Conservation (phyloP, 352 stramenopile genomes). For the Phytopythium cucurbitacearum region DNA sequence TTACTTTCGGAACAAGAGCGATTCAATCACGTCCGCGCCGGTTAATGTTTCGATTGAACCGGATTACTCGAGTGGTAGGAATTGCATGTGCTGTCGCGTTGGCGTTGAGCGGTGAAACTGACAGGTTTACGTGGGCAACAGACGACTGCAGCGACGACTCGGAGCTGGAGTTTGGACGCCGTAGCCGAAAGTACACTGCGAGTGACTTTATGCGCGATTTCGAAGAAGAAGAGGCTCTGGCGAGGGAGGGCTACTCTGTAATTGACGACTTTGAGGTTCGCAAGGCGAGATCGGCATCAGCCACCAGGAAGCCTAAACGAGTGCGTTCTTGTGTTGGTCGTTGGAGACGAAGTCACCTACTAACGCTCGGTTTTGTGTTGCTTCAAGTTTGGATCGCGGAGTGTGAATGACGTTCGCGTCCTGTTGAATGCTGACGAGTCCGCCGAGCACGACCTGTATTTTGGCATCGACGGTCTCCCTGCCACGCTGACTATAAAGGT, state of each 20-base stretch:
- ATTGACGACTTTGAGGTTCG: constrained; percentile 11
- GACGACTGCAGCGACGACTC: constrained; percentile 49
- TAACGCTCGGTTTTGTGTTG: no score
- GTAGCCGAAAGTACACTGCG: constrained; percentile 64
- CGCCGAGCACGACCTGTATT: constrained; percentile 46
- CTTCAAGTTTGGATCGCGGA: background rate
- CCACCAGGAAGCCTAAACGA: constrained; percentile 13
- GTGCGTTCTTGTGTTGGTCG: constrained; percentile 4
- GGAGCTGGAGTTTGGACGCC: constrained; percentile 21
- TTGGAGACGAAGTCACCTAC: background rate
- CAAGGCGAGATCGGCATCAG: constrained; percentile 14
- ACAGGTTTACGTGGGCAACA: constrained; percentile 3
- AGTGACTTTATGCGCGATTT: constrained; percentile 82
- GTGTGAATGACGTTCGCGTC: constrained; percentile 24
- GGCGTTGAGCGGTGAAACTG: background rate
- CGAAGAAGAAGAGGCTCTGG: constrained; percentile 53
- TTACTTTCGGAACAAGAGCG: constrained; percentile 50
- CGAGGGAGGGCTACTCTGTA: constrained; percentile 19
- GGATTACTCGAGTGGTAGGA: constrained; percentile 5
- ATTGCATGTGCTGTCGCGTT: background rate
- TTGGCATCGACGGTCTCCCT: constrained; percentile 59
- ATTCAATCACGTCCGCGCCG: constrained; percentile 20
- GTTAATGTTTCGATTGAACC: constrained; percentile 7
- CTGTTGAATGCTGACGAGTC: constrained; percentile 63
- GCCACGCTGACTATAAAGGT: constrained; percentile 66